Evolutionary conservation across 164 flowering plant genomes (phyloP).

Genomic region (Nymphaea thermarum): DNA sequence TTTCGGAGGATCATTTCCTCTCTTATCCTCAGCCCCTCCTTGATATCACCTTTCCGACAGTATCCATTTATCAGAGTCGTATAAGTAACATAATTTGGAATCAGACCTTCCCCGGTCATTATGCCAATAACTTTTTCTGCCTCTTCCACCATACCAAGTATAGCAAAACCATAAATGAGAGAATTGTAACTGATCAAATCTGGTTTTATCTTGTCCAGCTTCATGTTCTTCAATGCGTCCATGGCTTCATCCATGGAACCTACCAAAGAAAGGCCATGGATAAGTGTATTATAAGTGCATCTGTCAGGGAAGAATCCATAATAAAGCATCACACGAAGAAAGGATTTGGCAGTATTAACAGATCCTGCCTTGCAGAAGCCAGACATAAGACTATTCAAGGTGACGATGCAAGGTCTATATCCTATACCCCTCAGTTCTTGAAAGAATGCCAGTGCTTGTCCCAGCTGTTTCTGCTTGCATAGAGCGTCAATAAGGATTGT

Average conservation of each 20-base stretch:
- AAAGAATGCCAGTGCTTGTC: slow-evolving; percentile 40
- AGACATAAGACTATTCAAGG: slow-evolving; percentile 53
- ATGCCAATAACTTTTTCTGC: slow-evolving; percentile 26
- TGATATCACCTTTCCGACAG: slow-evolving; percentile 36
- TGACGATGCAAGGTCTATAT: slow-evolving; percentile 30
- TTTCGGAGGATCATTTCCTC: slow-evolving; percentile 40
- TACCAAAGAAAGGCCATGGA: slow-evolving; percentile 54
- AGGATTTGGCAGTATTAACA: slow-evolving; percentile 45
- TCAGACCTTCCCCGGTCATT: slow-evolving; percentile 31
- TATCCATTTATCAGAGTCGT: slow-evolving; percentile 44
- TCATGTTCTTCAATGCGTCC: slow-evolving; percentile 43
- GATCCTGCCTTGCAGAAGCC: slow-evolving; percentile 47
- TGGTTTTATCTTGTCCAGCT: slow-evolving; percentile 41
- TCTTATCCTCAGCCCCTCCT: slow-evolving; percentile 36
- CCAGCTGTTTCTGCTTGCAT: slow-evolving; percentile 41
- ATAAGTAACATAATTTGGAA: slow-evolving; percentile 35
- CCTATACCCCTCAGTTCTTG: slow-evolving; percentile 20
- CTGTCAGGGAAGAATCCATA: slow-evolving; percentile 47
- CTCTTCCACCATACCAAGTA: slow-evolving; percentile 32
- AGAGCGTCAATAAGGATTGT: slow-evolving; percentile 51
- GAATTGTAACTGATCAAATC: slow-evolving; percentile 55
- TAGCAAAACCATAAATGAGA: slow-evolving; percentile 47
- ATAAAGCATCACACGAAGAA: slow-evolving; percentile 54
- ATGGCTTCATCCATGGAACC: slow-evolving; percentile 65
- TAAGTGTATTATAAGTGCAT: slow-evolving; percentile 65